Base-by-base conservation (phyloP, 192 early-diverging fungal species). In the Bifiguratus adelaidae region DNA sequence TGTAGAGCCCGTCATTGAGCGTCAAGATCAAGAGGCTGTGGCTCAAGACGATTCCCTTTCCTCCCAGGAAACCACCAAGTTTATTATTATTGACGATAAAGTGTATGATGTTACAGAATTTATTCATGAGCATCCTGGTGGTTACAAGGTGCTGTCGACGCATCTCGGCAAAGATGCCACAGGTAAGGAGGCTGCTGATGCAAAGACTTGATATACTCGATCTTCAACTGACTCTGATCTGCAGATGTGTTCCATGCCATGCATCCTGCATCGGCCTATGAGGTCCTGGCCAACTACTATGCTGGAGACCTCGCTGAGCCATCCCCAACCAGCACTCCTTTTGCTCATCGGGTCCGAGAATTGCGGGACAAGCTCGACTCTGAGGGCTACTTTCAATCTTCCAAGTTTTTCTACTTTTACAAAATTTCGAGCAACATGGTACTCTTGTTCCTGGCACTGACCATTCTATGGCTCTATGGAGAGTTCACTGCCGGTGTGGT, bases 101-200 rank as follows among this genome's bases (percentile, higher is more conserved):
- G 73, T 90, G 1, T 88, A 88, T 51, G 83, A 90, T 70, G 59
- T 90, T 24, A 66, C 71, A n/a, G 82, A 82, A 23, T 88, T 90
- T 56, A 49, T 80, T 13, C 50, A 52, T 41, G 81, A 78, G 48
- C 88, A 90, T 58, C 88, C 88, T 40, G 88, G 88, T 50, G 85
- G 85, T 47, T 61, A 56, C 16, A 30, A 47, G 8, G 85, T 87
- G 2, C 72, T 86, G 40, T 58, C 83, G 50, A 85, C 85, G 8
- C 82, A 84, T 52, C 38, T 86, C 12, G 84, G 85, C 44, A 80
- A 78, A 53, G 87, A 90, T 52, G 71, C 67, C 40, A 65, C 75
- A 48, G 78, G 78, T 80, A 66, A 9, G 42, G 34, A 47, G 7
- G 23, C 24, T 51, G 32, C 32, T 9, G 32, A 9, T 33, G 8